Evolutionary conservation across 1,284 basidiomycete species (phyloP), one percentile per base, ranked within the genome.

Genomic region (Tetrapyrgos nigripes): DNA sequence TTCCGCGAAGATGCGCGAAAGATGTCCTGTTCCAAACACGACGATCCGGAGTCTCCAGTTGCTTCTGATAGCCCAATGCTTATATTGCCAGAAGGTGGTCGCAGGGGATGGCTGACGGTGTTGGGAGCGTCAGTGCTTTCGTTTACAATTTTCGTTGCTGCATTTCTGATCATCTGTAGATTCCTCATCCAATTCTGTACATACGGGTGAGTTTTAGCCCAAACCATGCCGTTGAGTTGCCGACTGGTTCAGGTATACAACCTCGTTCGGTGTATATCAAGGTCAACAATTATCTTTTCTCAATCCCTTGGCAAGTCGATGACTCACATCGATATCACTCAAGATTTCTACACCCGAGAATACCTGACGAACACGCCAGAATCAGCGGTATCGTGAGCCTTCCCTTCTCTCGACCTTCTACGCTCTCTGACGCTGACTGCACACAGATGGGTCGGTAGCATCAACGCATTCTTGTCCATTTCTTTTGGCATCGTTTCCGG

Each of bases 371-470:
- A 73, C 23, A 64, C 64, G 14, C 73, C 71, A 4, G 61, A 78
- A 1, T 78, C 76, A 21, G 56, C 68, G 3, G 74, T 79, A 49
- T 72, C 77, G 78, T 73, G 53, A 62, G 76, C 43, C 24, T 8
- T 47, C 11, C 35, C 21, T 0, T 13, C 21, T 33, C 44, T 10
- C 4, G 14, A 11, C 14, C 14, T 10, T 23, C 27, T 43, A 28
- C 13, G 23, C 55, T 19, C 17, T 57, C 26, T 23, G n/a, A 17
- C 45, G 17, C 28, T 11, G 17, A 13, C 48, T 19, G 26, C 0
- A 31, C 35, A 4, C 54, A 78, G 76, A 14, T 85, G 83, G 83
- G 81, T 85, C 61, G 83, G 83, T 35, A 80, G 81, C 27, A 65
- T 78, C 10, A 81, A 76, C 61, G 70, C 75, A 21, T 79, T 76